A percentile compares a stretch with the other conserved stretches of the same genome.
phyloP scores from a whole-genome alignment of 2,329 filamentous ascomycete genomes.

The Drechslerella coelobrocha region DNA sequence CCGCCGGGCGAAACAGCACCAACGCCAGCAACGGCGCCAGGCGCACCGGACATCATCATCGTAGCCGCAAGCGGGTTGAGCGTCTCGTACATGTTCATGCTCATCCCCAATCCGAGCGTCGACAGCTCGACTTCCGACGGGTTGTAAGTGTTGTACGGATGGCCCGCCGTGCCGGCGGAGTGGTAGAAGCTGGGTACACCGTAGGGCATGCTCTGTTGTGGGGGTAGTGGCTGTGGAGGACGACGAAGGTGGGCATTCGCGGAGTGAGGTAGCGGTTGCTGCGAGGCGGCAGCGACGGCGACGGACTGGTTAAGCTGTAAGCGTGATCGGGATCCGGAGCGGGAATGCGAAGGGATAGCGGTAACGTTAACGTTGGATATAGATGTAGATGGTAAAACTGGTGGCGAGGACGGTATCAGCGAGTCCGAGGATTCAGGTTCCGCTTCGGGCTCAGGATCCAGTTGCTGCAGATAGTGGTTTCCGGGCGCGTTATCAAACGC shows the following conservation, averaged over 20 bases:
- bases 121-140: constrained; percentile 43
- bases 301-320: neutral
- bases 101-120: constrained; percentile 37
- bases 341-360: neutral
- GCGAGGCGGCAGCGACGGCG: neutral
- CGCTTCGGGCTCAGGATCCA: constrained; percentile 32
- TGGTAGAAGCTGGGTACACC: constrained; percentile 46
- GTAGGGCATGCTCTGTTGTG: constrained; percentile 28
- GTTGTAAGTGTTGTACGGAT: constrained; percentile 37
- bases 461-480: constrained; percentile 42
- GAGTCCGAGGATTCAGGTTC: constrained; percentile 7
- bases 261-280: constrained; percentile 6
- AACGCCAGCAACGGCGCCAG: neutral
- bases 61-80: constrained; percentile 37
- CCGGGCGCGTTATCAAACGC: constrained; percentile 41
- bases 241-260: constrained; percentile 13
- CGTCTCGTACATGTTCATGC: constrained; percentile 49
- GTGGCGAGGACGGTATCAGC: constrained; percentile 24
- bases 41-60: constrained; percentile 15
- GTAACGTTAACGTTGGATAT: neutral
- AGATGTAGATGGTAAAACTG: neutral
- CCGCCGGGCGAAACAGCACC: neutral
- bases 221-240: neutral
- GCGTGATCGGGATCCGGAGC: constrained; percentile 1
- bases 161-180: constrained; percentile 24